Conservation (phyloP, 2,329 filamentous ascomycete genomes). For the Balansia obtecta region DNA sequence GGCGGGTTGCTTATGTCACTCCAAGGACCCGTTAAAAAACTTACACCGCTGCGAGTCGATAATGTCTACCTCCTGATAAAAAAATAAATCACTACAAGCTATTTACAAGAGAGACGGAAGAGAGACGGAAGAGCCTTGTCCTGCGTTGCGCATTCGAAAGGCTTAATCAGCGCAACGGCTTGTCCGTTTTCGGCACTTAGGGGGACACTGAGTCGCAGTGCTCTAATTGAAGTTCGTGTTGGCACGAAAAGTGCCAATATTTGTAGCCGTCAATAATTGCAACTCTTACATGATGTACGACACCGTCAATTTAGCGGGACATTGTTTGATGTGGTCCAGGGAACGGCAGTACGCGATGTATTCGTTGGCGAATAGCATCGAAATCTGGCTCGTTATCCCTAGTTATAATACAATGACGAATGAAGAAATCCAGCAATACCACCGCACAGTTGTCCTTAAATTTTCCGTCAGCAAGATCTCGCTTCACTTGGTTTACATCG, state of each 20-base stretch:
- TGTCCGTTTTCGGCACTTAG: too few species aligned
- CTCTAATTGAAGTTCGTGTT: neutral
- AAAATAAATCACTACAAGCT: constrained; percentile 34
- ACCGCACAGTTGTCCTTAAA: constrained; percentile 93
- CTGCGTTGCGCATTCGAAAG: neutral
- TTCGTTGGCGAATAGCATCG: constrained; percentile 58
- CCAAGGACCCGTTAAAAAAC: constrained; percentile 90
- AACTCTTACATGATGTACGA: neutral
- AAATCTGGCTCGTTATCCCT: constrained; percentile 67
- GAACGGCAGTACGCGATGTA: constrained; percentile 74
- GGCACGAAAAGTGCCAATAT: neutral
- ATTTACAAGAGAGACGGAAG: neutral
- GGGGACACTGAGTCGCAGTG: neutral
- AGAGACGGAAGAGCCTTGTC: too few species aligned
- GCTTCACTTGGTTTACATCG: constrained; percentile 63
- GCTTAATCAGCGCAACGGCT: neutral
- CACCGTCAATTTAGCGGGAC: constrained; percentile 8
- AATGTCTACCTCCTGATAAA: constrained; percentile 89
- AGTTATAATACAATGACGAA: constrained; percentile 72
- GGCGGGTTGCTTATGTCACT: constrained; percentile 83
- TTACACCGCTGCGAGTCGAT: constrained; percentile 83
- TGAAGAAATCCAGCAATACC: constrained; percentile 78
- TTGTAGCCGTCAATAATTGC: neutral
- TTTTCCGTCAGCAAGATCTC: constrained; percentile 54
- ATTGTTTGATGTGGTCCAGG: constrained; percentile 47